Evolutionary conservation across 129 eudicot genomes (phyloP), one percentile per base, ranked within the genome.

Genomic region (Arctium lappa): DNA sequence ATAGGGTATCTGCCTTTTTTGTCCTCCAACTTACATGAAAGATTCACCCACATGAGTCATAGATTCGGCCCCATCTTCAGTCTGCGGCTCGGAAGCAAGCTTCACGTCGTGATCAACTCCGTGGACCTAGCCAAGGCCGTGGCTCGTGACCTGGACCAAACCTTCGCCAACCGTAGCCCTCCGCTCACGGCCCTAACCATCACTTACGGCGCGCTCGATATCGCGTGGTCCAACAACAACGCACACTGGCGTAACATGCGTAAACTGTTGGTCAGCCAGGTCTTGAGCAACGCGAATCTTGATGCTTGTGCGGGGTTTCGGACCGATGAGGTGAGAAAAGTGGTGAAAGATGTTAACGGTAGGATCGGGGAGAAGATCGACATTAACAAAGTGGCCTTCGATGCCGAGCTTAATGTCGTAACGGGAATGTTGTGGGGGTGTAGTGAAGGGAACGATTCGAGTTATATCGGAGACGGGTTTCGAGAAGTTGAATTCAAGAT

Each of bases 381-480:
- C 65, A 8, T 82, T 3, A 82, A 82, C 5, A 75, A 44, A 68
- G 38, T 82, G 37, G 81, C 76, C 34, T 82, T 82, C 4, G 56
- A 75, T 3, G 69, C 85, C 0, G 81, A 75, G n/a, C 70, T 82
- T 27, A 84, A 84, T 11, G 88, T 88, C 13, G 83, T 84, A 53
- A 88, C 89, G 7, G 86, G 83, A 50, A 83, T 89, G 85, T 74
- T 86, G 15, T 75, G 81, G 86, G 86, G 86, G 34, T 69, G 68
- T 42, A 81, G 84, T 69, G 78, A 77, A 66, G 86, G 74, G 81
- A 31, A 82, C 7, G 32, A 78, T 69, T 16, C 77, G 2, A 15
- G 65, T 11, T 50, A 42, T 48, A 8, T 78, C 3, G 68, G 70
- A 7, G n/a, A 71, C 9, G 85, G 83, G 60, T 86, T 82, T 13